Conservation (phyloP, 2,329 filamentous ascomycete species). For the Colletotrichum lindemuthianum region DNA sequence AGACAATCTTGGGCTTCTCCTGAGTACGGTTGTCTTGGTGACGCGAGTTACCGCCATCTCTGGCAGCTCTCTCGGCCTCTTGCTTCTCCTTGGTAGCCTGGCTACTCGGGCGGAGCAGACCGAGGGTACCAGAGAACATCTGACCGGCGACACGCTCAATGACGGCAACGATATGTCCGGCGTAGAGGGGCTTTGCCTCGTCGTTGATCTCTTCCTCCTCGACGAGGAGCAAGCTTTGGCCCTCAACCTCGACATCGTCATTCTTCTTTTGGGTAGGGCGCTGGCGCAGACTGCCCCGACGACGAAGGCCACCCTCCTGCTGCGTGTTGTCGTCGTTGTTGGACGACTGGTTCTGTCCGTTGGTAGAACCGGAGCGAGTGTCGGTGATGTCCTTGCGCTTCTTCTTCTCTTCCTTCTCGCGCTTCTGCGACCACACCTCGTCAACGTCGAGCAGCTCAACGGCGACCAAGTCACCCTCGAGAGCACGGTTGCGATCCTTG, state of each 20-base stretch:
- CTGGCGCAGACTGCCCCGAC: conserved; percentile 94
- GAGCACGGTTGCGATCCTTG: conserved; percentile 96
- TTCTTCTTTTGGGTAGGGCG: conserved; percentile 99
- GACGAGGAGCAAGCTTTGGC: conserved; percentile 93
- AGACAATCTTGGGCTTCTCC: conserved; percentile 99
- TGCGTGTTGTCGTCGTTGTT: conserved; percentile 72
- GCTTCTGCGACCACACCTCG: conserved; percentile 98
- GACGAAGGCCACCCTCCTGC: conserved; percentile 85
- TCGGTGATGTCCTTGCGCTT: conserved; percentile 99
- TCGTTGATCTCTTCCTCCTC: conserved; percentile 99
- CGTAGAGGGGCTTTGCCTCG: conserved; percentile 96
- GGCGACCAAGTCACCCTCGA: conserved; percentile 95
- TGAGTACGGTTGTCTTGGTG: conserved; percentile 85
- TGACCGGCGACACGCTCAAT: conserved; percentile 97
- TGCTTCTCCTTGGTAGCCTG: conserved; percentile 99
- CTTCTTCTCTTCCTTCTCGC: conserved; percentile 99
- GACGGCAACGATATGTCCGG: conserved; percentile 95
- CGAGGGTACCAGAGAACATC: conserved; percentile 98
- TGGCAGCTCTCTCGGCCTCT: conserved; percentile 91
- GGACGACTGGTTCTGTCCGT: conserved; percentile 73
- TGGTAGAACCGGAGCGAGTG: conserved; percentile 80
- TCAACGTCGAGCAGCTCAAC: conserved; percentile 97
- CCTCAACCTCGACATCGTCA: conserved; percentile 98
- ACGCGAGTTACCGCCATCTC: conserved; percentile 78
- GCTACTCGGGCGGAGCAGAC: conserved; percentile 92